Percentiles rank a stretch among this genome's conserved stretches.
These are phyloP conservation scores for Drosera capensis DNA, from an alignment of 148 eudicot genomes.

Conservation along the genomic window DNA sequence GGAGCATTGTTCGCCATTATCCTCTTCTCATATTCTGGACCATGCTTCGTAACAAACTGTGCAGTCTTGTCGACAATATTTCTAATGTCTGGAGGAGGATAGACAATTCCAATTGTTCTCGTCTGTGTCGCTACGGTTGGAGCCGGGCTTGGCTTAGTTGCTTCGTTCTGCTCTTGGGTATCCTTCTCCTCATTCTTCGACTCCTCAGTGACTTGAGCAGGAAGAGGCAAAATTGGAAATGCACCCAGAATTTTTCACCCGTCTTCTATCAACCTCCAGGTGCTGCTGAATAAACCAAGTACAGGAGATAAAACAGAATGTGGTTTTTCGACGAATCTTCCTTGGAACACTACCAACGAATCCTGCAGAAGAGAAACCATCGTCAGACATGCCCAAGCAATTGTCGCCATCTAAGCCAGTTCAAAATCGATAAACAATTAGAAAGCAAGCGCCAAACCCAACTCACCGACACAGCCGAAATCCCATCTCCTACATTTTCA, in stretches of 20 bases:
- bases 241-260: conserved; percentile 28
- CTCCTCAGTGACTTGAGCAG: conserved; percentile 44
- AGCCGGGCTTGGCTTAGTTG: conserved; percentile 11
- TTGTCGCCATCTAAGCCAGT: too few relatives aligned
- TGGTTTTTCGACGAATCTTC: too few relatives aligned
- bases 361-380: too few relatives aligned
- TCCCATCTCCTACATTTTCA: too few relatives aligned
- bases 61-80: conserved; percentile 68
- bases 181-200: conserved; percentile 19
- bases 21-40: conserved; percentile 69
- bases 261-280: not conserved
- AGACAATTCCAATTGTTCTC: conserved; percentile 49
- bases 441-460: too few relatives aligned
- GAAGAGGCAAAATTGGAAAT: conserved; percentile 50
- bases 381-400: too few relatives aligned
- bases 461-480: too few relatives aligned
- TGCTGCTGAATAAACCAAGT: not conserved
- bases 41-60: conserved; percentile 64
- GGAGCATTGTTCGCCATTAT: conserved; percentile 52
- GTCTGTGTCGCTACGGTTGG: conserved; percentile 51
- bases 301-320: too few relatives aligned
- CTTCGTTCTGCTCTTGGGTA: conserved; percentile 22
- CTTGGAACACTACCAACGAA: too few relatives aligned
- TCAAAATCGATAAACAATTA: too few relatives aligned
- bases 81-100: conserved; percentile 74